Base-by-base conservation (phyloP, 441 rosid genomes). In the Eruca vesicaria region DNA sequence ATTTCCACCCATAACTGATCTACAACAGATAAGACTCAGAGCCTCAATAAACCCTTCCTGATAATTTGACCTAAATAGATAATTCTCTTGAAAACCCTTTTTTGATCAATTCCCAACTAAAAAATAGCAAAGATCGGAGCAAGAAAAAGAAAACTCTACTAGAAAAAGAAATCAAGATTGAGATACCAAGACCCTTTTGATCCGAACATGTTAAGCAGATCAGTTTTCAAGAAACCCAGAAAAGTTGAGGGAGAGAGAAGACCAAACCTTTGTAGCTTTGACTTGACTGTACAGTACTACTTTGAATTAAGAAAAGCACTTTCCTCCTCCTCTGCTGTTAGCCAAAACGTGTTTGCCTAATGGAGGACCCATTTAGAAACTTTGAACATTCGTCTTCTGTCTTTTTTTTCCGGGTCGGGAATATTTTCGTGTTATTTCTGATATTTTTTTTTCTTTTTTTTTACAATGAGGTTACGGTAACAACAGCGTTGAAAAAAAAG, bases 181-280 rank as follows among this genome's bases (percentile, higher is more conserved):
- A 9, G 59, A 60, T 14, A 19, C 16, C 28, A 32, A 58, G 12
- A 61, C 1, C 3, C 5, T 19, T 32, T 63, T 63, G 69, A 52
- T 32, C 19, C 12, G 19, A 75, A 52, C 41, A 43, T 53, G 28
- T 35, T 28, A 8, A 21, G 29, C 7, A 45, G 53, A 48, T 14
- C 5, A 58, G 56, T 69, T 23, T 69, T 4, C 60, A 52, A 64
- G 72, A 77, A 70, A 65, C 66, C 71, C 62, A 62, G 53, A 45
- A 57, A 32, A 71, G 19, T 33, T 8, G 38, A 64, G 72, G 4
- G 43, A 64, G 63, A 64, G 75, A 23, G 26, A 71, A 45, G 67
- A 71, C 72, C 67, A 26, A 58, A 64, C 72, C 80, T 77, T 71
- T 58, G 72, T 48, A 71, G 63, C 75, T 76, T 76, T 76, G 79